Conservation (phyloP, 257 asterid species). For the Capsicum baccatum region DNA sequence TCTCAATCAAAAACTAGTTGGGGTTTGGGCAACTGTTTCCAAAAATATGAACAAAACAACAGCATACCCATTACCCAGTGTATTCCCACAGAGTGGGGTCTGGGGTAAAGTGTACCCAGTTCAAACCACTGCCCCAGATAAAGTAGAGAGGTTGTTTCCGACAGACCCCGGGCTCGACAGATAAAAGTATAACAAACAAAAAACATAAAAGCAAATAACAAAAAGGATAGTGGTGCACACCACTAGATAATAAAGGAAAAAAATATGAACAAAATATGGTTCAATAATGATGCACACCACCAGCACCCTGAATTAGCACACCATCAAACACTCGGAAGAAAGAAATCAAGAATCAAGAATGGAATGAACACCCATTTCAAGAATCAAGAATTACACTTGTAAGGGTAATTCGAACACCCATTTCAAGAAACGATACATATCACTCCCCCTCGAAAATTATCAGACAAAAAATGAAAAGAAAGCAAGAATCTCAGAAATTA, state of each 20-base stretch:
- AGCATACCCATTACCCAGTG: too few relatives aligned
- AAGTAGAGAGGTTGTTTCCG: too few relatives aligned
- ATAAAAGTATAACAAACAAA: too few relatives aligned
- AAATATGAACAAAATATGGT: neutral
- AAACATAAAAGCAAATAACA: too few relatives aligned
- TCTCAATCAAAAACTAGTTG: neutral
- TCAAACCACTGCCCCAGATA: too few relatives aligned
- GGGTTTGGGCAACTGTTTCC: neutral
- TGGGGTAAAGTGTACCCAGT: too few relatives aligned
- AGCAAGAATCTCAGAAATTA: slow-evolving; percentile 26
- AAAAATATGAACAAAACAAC: neutral
- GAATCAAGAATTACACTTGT: neutral
- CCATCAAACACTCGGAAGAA: neutral
- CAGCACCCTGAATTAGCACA: neutral
- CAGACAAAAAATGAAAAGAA: neutral
- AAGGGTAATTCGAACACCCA: too few relatives aligned
- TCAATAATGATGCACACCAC: neutral
- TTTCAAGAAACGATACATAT: too few relatives aligned
- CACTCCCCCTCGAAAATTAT: neutral
- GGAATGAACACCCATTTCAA: neutral
- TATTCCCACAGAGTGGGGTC: too few relatives aligned
- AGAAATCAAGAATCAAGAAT: neutral
- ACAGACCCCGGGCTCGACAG: too few relatives aligned
- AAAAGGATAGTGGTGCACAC: too few relatives aligned
- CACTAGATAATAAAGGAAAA: too few relatives aligned